A percentile compares a stretch with the other conserved stretches of the same genome.
Conservation (phyloP, 495 filamentous ascomycete species). For the Schizothecium vesticola region DNA sequence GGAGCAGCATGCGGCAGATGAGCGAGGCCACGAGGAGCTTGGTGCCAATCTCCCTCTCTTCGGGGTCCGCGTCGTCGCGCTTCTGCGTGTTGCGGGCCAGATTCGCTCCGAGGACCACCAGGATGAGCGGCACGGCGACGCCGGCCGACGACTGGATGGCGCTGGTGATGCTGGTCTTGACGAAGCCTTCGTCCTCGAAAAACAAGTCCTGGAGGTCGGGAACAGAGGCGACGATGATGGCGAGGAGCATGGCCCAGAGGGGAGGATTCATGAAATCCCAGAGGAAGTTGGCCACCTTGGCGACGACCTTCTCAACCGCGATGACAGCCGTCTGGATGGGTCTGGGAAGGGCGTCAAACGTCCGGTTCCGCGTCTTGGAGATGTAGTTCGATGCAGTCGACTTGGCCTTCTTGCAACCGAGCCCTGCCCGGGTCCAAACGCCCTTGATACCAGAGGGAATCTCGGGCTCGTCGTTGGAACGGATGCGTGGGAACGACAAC, state of each 20-base stretch:
- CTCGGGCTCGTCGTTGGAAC: slow-evolving; percentile 28
- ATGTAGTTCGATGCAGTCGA: slow-evolving; percentile 36
- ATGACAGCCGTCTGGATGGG: slow-evolving; percentile 52
- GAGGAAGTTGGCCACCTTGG: slow-evolving; percentile 57
- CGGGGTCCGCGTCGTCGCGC: slow-evolving; percentile 54
- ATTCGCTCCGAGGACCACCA: slow-evolving; percentile 95
- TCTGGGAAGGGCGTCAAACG: slow-evolving; percentile 47
- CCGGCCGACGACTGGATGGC: slow-evolving; percentile 79
- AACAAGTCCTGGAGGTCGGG: slow-evolving; percentile 77
- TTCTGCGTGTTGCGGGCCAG: slow-evolving; percentile 70
- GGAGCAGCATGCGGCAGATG: slow-evolving; percentile 85
- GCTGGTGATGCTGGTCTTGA: slow-evolving; percentile 87
- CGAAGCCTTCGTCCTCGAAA: slow-evolving; percentile 83
- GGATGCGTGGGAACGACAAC: slow-evolving; percentile 42
- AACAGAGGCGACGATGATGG: slow-evolving; percentile 86
- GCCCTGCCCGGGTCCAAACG: slow-evolving; percentile 21
- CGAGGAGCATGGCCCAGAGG: slow-evolving; percentile 90
- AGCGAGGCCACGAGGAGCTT: slow-evolving; percentile 81
- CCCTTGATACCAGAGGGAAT: slow-evolving; percentile 31
- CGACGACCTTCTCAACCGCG: slow-evolving; percentile 33
- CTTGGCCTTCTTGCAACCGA: slow-evolving; percentile 14
- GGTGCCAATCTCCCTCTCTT: slow-evolving; percentile 60
- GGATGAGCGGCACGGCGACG: slow-evolving; percentile 89
- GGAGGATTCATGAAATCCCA: slow-evolving; percentile 98
- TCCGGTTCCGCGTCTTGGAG: slow-evolving; percentile 19